Base-by-base conservation (phyloP, 2,329 filamentous ascomycete species). In the Sclerotiophoma versabilis region DNA sequence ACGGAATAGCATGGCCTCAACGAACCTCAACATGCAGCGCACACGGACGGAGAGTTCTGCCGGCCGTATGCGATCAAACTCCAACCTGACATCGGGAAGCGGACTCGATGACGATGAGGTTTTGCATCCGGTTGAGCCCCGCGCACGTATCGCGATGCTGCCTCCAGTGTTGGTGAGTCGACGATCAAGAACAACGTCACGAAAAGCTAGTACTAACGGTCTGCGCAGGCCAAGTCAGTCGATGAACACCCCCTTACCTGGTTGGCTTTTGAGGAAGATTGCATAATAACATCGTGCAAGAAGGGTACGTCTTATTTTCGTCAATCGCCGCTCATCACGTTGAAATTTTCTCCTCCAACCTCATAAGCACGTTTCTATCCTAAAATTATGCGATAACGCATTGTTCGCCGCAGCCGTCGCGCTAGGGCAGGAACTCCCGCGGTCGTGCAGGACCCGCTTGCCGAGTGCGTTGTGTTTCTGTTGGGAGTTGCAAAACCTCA, bases 181-280 rank as follows among this genome's bases (percentile, higher is more conserved):
- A 60, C 20, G 20, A 29, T 39, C 41, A 50, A 19, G 30, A 41
- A 32, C 39, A 45, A 34, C 26, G 39, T 46, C 45, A 53, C 33
- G 14, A 22, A 49, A 19, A 38, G 11, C 15, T 32, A 37, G 26
- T 34, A 37, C 48, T 43, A 50, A 57, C 45, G 33, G 22, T 27
- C 26, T 25, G 32, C 42, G 49, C 66, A 93, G 91, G 85, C 89
- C 41, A 97, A 96, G 75, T 80, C 84, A 11, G 86, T 96, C 29
- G 92, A 96, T 73, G 86, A 88, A 57, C 92, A 98, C 75, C 92
- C 93, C 47, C 81, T 96, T 38, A 91, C 87, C 73, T 96, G 93
- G 89, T 77, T 99, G 32, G 90, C 88, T n/a, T 99, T 99, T 68
- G 93, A 93, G 49, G 89, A 97, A 72, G 88, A 96, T 66, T 89